phyloP scores from a whole-genome alignment of 106 monocot species.

The Alisma plantagoaquatica region DNA sequence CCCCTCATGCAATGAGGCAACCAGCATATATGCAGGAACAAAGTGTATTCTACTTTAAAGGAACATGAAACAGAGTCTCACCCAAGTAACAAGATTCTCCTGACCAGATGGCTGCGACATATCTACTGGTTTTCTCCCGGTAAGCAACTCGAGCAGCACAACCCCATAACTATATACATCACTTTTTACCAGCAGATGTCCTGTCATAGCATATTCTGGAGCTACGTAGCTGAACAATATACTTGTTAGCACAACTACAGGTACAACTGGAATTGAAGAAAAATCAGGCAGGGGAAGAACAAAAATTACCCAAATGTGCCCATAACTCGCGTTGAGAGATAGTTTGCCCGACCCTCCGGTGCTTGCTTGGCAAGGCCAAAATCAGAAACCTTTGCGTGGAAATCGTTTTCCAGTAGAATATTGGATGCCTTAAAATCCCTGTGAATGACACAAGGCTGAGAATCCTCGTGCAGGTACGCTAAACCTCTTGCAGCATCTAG shows the following conservation, averaged over 20 bases:
- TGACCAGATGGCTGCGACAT: slow-evolving; percentile 31
- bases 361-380: slow-evolving; percentile 98
- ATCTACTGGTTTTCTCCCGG: slow-evolving; percentile 26
- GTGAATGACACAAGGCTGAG: slow-evolving; percentile 98
- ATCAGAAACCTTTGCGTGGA: slow-evolving; percentile 95
- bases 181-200: slow-evolving; percentile 27
- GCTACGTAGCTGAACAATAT: slow-evolving; percentile 23
- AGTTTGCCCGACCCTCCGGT: slow-evolving; percentile 80
- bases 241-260: background rate
- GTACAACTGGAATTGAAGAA: background rate
- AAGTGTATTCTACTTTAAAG: background rate
- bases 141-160: slow-evolving; percentile 24
- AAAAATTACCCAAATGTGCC: slow-evolving; percentile 91
- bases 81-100: slow-evolving; percentile 31
- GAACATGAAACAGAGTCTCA: background rate
- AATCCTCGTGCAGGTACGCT: slow-evolving; percentile 96
- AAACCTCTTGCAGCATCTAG: slow-evolving; percentile 94
- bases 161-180: slow-evolving; percentile 32
- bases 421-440: slow-evolving; percentile 98
- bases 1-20: background rate
- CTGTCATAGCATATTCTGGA: slow-evolving; percentile 35
- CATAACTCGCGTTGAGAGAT: slow-evolving; percentile 98
- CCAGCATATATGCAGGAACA: background rate
- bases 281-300: background rate
- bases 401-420: slow-evolving; percentile 90